Conservation (phyloP, 768 basidiomycete genomes). For the Hirschioporus abietinus region DNA sequence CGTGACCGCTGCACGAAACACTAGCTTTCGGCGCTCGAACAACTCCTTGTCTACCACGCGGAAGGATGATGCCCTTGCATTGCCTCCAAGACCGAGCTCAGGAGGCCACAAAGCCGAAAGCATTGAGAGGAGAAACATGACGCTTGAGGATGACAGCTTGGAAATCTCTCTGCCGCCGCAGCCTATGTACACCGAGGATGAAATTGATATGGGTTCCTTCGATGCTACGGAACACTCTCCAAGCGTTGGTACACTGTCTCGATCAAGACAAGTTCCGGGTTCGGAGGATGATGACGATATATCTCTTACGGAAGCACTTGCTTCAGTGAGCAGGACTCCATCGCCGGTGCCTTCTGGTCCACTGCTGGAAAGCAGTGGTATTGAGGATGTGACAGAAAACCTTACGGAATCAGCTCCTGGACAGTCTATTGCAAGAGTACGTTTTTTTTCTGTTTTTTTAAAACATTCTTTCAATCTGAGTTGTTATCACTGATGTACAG, state of each 20-base stretch:
- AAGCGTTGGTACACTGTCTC: neutral
- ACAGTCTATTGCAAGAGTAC: neutral
- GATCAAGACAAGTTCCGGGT: neutral
- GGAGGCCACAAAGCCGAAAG: neutral
- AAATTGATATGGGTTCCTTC: neutral
- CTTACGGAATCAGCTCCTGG: neutral
- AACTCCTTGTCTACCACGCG: neutral
- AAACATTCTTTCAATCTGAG: neutral
- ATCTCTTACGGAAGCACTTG: constrained; percentile 54
- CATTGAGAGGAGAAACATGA: neutral
- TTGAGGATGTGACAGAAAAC: constrained; percentile 38
- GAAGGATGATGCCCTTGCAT: neutral
- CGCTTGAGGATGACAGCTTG: neutral
- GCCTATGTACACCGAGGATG: neutral
- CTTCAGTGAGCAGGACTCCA: constrained; percentile 48
- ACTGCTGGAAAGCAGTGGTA: constrained; percentile 29
- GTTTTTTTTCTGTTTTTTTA: neutral
- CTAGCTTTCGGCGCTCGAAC: neutral
- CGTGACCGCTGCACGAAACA: neutral
- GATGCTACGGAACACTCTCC: neutral
- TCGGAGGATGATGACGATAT: constrained; percentile 34
- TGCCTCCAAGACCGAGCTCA: neutral
- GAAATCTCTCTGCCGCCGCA: neutral
- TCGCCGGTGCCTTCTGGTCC: constrained; percentile 40
- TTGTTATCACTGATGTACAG: neutral